phyloP scores from a whole-genome alignment of 306 rosid species.

The Senna siamea region DNA sequence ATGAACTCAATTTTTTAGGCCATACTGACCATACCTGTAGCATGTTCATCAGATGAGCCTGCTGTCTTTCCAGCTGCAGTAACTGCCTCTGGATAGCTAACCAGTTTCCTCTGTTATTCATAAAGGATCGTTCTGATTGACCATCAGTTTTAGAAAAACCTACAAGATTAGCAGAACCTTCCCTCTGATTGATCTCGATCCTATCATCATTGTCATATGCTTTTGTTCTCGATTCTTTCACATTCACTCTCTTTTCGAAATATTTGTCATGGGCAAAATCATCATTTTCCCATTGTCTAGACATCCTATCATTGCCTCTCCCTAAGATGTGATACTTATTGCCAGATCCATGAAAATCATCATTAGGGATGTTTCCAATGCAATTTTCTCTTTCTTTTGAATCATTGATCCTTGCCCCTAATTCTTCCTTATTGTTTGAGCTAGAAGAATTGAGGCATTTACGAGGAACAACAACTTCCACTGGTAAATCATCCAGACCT shows the following conservation, averaged over 20 bases:
- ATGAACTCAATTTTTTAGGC: constrained; percentile 19
- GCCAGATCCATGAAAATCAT: constrained; percentile 58
- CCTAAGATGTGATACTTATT: constrained; percentile 60
- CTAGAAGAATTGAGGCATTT: constrained; percentile 67
- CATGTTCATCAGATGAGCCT: constrained; percentile 94
- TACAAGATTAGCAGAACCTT: constrained; percentile 64
- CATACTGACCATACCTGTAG: constrained; percentile 68
- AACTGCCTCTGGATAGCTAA: constrained; percentile 89
- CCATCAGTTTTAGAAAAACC: constrained; percentile 78
- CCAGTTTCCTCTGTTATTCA: constrained; percentile 88
- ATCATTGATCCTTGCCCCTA: constrained; percentile 52
- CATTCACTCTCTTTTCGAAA: constrained; percentile 65
- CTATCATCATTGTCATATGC: constrained; percentile 58
- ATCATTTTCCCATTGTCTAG: constrained; percentile 58
- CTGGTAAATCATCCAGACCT: constrained; percentile 82
- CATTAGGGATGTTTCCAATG: constrained; percentile 52
- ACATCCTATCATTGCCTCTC: constrained; percentile 55
- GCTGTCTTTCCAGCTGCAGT: constrained; percentile 89
- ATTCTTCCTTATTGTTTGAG: constrained; percentile 61
- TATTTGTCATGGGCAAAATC: constrained; percentile 58
- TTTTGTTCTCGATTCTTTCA: constrained; percentile 67
- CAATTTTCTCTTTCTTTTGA: constrained; percentile 56
- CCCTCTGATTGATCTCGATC: constrained; percentile 63
- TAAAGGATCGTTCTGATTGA: constrained; percentile 77
- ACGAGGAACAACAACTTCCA: constrained; percentile 90